Percentiles rank a stretch among this genome's conserved stretches.
These are phyloP conservation scores for Coniochaeta ligniaria DNA, from an alignment of 2,329 filamentous ascomycete species.

Conservation along the genomic window DNA sequence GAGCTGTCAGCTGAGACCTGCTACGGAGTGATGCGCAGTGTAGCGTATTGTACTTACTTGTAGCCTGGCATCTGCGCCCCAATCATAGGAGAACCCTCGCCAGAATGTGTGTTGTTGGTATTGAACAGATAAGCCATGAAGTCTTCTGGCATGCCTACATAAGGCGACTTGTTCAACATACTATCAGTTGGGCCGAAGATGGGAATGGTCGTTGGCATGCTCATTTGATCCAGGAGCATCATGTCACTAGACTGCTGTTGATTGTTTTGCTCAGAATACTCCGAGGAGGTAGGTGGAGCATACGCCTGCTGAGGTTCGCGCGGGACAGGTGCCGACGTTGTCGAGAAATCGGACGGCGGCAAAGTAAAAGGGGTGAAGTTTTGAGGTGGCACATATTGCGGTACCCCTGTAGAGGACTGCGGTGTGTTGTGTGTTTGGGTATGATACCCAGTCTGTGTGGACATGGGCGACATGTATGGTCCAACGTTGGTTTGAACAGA, in stretches of 20 bases:
- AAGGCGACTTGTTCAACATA: conserved; percentile 74
- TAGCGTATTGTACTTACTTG: conserved; percentile 33
- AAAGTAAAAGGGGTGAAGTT: conserved; percentile 57
- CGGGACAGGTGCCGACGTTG: conserved; percentile 28
- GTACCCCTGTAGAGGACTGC: conserved; percentile 29
- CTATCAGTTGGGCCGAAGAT: conserved; percentile 74
- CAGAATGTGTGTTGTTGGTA: conserved; percentile 36
- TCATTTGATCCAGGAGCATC: conserved; percentile 56
- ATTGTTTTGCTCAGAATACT: conserved; percentile 38
- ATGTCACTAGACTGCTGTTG: conserved; percentile 41
- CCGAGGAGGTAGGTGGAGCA: conserved; percentile 27
- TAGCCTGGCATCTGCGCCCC: conserved; percentile 40
- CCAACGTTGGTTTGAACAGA: conserved; percentile 38
- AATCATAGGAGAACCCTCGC: conserved; percentile 44
- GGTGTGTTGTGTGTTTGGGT: conserved; percentile 36
- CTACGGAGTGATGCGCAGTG: too few species aligned
- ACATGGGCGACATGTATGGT: conserved; percentile 46
- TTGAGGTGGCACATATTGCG: conserved; percentile 48
- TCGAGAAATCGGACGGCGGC: conserved; percentile 50
- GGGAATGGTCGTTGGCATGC: conserved; percentile 63
- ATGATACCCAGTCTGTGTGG: conserved; percentile 40
- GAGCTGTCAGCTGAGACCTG: background rate
- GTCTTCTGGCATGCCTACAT: conserved; percentile 75
- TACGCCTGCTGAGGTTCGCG: conserved; percentile 27
- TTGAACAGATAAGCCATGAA: conserved; percentile 83